phyloP scores from a whole-genome alignment of 805 yeast genomes.

The Candida endomychidarum region DNA sequence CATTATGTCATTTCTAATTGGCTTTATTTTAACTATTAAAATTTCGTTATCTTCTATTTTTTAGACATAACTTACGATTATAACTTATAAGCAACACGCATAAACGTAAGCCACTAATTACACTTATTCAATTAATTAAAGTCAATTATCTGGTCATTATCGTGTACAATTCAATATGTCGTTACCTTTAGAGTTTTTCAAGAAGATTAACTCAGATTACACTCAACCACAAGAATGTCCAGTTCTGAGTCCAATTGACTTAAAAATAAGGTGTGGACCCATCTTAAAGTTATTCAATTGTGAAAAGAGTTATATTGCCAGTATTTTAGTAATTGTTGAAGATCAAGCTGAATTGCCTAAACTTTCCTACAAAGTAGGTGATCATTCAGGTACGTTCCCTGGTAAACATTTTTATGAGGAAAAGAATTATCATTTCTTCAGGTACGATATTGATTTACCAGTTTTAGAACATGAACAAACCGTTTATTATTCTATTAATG shows the following conservation, averaged over 20 bases:
- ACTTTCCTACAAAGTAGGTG: slow-evolving; percentile 38
- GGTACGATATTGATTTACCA: slow-evolving; percentile 57
- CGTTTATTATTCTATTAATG: slow-evolving; percentile 62
- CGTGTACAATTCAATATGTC: slow-evolving; percentile 1
- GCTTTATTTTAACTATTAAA: no score
- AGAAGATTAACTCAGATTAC: slow-evolving; percentile 23
- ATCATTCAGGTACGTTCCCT: slow-evolving; percentile 48
- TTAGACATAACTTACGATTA: no score
- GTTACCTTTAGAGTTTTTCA: slow-evolving; percentile 29
- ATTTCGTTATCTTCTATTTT: no score
- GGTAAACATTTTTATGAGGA: slow-evolving; percentile 45
- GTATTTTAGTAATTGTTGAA: slow-evolving; percentile 63
- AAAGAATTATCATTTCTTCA: slow-evolving; percentile 57
- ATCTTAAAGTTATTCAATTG: slow-evolving; percentile 66
- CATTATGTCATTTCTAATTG: no score
- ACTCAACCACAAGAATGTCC: slow-evolving; percentile 33
- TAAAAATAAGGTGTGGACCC: slow-evolving; percentile 75
- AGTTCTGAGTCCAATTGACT: slow-evolving; percentile 22
- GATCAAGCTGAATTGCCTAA: slow-evolving; percentile 31
- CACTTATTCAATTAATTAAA: no score
- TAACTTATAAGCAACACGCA: no score
- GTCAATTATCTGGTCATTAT: no score
- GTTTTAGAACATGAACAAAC: slow-evolving; percentile 55
- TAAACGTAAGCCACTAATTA: no score
- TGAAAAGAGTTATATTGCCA: slow-evolving; percentile 66